Evolutionary conservation across 2,329 filamentous ascomycete species (phyloP).

Genomic region (Xylaria sp.): DNA sequence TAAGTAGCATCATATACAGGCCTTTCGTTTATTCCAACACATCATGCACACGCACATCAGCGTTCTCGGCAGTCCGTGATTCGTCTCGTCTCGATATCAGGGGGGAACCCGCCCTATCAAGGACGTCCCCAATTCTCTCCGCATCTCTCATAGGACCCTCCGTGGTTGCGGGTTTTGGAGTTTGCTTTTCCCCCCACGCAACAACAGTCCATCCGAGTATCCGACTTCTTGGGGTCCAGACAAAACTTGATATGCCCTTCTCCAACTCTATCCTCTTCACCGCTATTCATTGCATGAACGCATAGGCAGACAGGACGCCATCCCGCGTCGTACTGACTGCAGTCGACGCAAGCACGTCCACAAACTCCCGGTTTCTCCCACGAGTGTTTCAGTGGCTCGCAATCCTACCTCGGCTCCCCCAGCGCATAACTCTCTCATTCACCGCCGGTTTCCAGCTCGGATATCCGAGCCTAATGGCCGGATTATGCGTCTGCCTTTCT

Average conservation of each 20-base stretch:
- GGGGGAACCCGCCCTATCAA: not conserved
- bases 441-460: not conserved
- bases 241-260: slow-evolving; percentile 3
- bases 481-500: not conserved
- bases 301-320: not conserved
- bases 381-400: not conserved
- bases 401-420: not conserved
- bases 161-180: not conserved
- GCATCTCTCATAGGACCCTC: not conserved
- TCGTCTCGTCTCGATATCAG: slow-evolving; percentile 12
- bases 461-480: slow-evolving; percentile 1
- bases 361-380: not conserved
- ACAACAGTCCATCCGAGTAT: not conserved
- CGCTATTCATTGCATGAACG: not conserved
- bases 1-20: not conserved
- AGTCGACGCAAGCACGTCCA: not conserved
- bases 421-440: not conserved
- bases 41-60: slow-evolving; percentile 24
- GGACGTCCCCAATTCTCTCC: slow-evolving; percentile 28
- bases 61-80: slow-evolving; percentile 17
- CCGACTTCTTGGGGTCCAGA: not conserved
- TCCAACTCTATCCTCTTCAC: slow-evolving; percentile 8
- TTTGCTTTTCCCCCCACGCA: not conserved
- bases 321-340: not conserved
- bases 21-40: slow-evolving; percentile 14